Percentiles rank a stretch among this genome's conserved stretches.
These are phyloP conservation scores for Yamadazyma spencermartinsiae DNA, from an alignment of 1,139 yeast species.

Conservation along the genomic window DNA sequence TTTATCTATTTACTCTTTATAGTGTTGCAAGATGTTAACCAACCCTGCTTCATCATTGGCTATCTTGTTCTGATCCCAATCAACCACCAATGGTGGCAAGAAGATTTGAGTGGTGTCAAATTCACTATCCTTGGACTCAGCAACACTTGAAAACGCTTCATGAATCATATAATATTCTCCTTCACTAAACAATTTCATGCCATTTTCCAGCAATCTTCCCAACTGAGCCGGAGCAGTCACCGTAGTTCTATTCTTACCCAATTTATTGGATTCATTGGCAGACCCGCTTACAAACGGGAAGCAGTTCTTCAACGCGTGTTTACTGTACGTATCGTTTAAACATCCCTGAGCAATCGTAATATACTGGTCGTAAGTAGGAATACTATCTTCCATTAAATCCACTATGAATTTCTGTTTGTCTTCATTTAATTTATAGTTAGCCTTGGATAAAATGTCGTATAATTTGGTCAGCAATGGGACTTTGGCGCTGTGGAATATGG, in stretches of 20 bases:
- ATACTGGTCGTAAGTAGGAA: constrained; percentile 50
- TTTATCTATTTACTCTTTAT: constrained; percentile 12
- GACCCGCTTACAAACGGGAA: constrained; percentile 36
- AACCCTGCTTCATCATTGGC: constrained; percentile 43
- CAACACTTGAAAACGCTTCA: constrained; percentile 38
- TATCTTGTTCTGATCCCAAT: constrained; percentile 49
- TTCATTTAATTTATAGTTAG: constrained; percentile 29
- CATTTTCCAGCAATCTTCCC: constrained; percentile 18
- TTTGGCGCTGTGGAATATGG: constrained; percentile 43
- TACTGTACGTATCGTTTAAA: constrained; percentile 26
- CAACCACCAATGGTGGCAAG: constrained; percentile 46
- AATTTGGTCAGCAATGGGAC: constrained; percentile 35
- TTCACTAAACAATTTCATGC: constrained; percentile 36
- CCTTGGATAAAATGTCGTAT: constrained; percentile 33
- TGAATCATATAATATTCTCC: constrained; percentile 42
- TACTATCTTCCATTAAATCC: constrained; percentile 39
- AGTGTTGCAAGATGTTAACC: constrained; percentile 31
- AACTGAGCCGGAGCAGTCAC: constrained; percentile 29
- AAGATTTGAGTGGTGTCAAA: constrained; percentile 38
- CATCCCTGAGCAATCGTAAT: constrained; percentile 29
- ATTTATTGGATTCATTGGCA: constrained; percentile 21
- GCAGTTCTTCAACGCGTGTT: constrained; percentile 29
- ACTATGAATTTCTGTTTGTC: constrained; percentile 31
- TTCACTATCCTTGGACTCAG: constrained; percentile 24
- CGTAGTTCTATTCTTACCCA: constrained; percentile 25